phyloP scores from a whole-genome alignment of 345 rosid species.

The Moringa oleifera region DNA sequence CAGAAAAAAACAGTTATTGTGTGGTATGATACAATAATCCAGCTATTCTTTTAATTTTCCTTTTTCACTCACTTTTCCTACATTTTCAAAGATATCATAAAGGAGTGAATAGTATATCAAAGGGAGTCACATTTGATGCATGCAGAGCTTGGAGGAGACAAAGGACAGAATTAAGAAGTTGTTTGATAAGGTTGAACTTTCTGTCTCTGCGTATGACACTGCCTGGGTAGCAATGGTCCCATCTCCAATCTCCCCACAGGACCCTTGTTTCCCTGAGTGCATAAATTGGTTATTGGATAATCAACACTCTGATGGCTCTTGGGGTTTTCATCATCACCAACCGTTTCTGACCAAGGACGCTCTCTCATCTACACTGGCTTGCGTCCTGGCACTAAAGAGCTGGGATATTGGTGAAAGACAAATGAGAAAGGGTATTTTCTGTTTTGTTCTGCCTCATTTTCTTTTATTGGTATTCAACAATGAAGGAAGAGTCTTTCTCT shows the following conservation, averaged over 20 bases:
- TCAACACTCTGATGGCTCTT: slow-evolving; percentile 76
- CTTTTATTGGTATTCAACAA: background rate
- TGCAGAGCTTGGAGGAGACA: slow-evolving; percentile 37
- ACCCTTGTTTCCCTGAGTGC: slow-evolving; percentile 70
- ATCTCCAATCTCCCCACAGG: slow-evolving; percentile 35
- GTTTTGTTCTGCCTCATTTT: slow-evolving; percentile 1
- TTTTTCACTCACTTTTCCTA: slow-evolving; percentile 8
- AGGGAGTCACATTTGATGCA: background rate
- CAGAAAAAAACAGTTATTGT: slow-evolving; percentile 20
- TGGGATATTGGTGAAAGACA: slow-evolving; percentile 76
- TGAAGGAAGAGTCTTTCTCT: slow-evolving; percentile 2
- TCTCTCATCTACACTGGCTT: slow-evolving; percentile 71
- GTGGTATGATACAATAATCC: slow-evolving; percentile 28
- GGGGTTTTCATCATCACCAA: slow-evolving; percentile 54
- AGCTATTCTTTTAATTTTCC: background rate
- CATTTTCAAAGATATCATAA: background rate
- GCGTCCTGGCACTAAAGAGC: slow-evolving; percentile 63
- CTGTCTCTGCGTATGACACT: slow-evolving; percentile 79
- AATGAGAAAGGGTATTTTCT: slow-evolving; percentile 43
- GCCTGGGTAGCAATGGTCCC: slow-evolving; percentile 96
- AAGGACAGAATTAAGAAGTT: slow-evolving; percentile 52
- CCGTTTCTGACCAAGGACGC: slow-evolving; percentile 50
- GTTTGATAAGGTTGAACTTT: slow-evolving; percentile 56
- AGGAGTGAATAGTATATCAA: background rate
- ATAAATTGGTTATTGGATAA: slow-evolving; percentile 67